phyloP scores from a whole-genome alignment of 148 eudicot species.

The Chenopodium album region DNA sequence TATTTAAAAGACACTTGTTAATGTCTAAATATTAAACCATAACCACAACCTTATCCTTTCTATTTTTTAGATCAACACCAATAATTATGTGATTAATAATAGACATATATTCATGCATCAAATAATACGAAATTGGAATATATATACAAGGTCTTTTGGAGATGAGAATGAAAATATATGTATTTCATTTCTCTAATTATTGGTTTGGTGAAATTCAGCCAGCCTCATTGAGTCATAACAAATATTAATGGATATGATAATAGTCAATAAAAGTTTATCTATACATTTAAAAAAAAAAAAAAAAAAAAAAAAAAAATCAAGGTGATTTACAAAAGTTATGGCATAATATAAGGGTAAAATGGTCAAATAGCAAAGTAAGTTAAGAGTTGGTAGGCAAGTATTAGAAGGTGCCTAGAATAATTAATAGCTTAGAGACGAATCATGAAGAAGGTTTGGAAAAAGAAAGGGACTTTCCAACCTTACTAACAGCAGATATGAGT shows the following conservation, averaged over 20 bases:
- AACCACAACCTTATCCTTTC: too few species aligned
- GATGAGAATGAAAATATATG: too few species aligned
- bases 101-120: too few species aligned
- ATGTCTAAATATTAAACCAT: too few species aligned
- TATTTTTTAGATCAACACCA: too few species aligned
- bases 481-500: constrained; percentile 32
- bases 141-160: too few species aligned
- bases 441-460: constrained; percentile 35
- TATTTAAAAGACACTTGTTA: too few species aligned
- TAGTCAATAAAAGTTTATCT: too few species aligned
- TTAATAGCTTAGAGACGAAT: constrained; percentile 16
- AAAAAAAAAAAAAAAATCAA: too few species aligned
- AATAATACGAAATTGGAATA: too few species aligned
- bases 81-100: too few species aligned
- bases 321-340: not conserved
- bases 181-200: not conserved
- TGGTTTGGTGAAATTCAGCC: not conserved
- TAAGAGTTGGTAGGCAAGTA: constrained; percentile 29
- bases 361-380: not conserved
- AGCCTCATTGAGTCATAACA: not conserved
- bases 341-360: constrained; percentile 8
- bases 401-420: constrained; percentile 4
- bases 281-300: too few species aligned
- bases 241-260: not conserved
- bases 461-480: constrained; percentile 47